These are phyloP conservation scores for Voacanga thouarsii DNA, from an alignment of 257 asterid genomes.

Conservation along the genomic window DNA sequence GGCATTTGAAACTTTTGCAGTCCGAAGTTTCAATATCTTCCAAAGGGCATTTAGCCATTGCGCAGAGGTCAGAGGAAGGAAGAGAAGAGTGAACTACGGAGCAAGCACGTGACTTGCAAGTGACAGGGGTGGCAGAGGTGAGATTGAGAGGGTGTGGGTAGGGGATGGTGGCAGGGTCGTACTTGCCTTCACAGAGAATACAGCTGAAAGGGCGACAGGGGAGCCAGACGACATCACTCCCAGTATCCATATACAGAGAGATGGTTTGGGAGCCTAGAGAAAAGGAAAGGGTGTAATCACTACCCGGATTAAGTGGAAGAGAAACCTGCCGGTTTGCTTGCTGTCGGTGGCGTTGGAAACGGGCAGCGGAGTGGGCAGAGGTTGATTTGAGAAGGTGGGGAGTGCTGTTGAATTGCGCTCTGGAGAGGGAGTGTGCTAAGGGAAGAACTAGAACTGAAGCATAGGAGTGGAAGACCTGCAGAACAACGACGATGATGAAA, in stretches of 20 bases:
- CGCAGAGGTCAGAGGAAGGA: conserved; percentile 79
- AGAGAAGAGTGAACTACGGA: conserved; percentile 59
- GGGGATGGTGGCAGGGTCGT: conserved; percentile 50
- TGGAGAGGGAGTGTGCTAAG: conserved; percentile 58
- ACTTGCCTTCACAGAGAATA: conserved; percentile 84
- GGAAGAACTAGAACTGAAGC: conserved; percentile 45
- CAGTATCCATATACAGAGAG: conserved; percentile 93
- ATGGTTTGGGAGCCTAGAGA: conserved; percentile 60
- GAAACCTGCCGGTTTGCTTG: conserved; percentile 50
- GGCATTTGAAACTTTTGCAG: conserved; percentile 54
- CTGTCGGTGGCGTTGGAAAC: conserved; percentile 52
- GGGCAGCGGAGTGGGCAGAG: conserved; percentile 61
- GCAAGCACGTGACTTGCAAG: conserved; percentile 74
- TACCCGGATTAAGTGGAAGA: conserved; percentile 78
- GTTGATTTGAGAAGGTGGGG: conserved; percentile 78
- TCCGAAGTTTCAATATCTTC: conserved; percentile 66
- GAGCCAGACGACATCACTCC: conserved; percentile 94
- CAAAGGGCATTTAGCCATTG: conserved; percentile 74
- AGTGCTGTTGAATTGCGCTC: conserved; percentile 47
- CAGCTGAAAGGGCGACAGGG: conserved; percentile 90
- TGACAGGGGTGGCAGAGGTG: conserved; percentile 45
- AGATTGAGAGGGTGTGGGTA: conserved; percentile 62
- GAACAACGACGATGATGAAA: conserved; percentile 10
- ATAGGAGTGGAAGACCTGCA: conserved; percentile 8
- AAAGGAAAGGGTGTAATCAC: conserved; percentile 80